These are phyloP conservation scores for Xerocomellus amylosporus DNA, from an alignment of 768 basidiomycete genomes.

Conservation along the genomic window DNA sequence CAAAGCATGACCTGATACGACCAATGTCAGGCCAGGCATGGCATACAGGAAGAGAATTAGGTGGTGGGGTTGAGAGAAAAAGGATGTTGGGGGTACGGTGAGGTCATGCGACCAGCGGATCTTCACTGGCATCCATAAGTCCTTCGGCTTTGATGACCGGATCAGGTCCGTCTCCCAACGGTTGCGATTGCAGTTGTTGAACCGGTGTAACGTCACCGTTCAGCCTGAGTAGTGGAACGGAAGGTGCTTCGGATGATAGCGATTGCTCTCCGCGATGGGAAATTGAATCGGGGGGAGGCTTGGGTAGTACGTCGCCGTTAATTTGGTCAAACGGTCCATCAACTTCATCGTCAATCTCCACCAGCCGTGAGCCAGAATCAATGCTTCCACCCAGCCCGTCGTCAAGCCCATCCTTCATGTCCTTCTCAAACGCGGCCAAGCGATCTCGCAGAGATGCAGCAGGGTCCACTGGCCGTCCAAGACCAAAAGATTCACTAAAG, in stretches of 20 bases:
- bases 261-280: slow-evolving; percentile 16
- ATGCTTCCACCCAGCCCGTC: slow-evolving; percentile 22
- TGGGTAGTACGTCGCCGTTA: slow-evolving; percentile 35
- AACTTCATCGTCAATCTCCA: slow-evolving; percentile 36
- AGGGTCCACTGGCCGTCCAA: slow-evolving; percentile 47
- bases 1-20: slow-evolving; percentile 17
- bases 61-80: background rate
- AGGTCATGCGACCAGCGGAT: slow-evolving; percentile 44
- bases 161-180: slow-evolving; percentile 53
- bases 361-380: slow-evolving; percentile 23
- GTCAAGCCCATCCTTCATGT: slow-evolving; percentile 37
- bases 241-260: slow-evolving; percentile 44
- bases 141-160: slow-evolving; percentile 59
- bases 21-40: slow-evolving; percentile 8
- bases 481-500: slow-evolving; percentile 48
- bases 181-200: slow-evolving; percentile 48
- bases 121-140: slow-evolving; percentile 64
- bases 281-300: slow-evolving; percentile 27
- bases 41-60: slow-evolving; percentile 8
- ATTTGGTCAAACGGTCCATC: slow-evolving; percentile 27
- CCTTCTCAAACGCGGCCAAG: slow-evolving; percentile 61
- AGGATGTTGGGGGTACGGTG: background rate
- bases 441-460: slow-evolving; percentile 57
- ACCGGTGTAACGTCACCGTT: slow-evolving; percentile 49
- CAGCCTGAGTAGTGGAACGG: slow-evolving; percentile 41